These are phyloP conservation scores for Xerocomus minutiporus DNA, from an alignment of 1,284 basidiomycete species.

Conservation along the genomic window DNA sequence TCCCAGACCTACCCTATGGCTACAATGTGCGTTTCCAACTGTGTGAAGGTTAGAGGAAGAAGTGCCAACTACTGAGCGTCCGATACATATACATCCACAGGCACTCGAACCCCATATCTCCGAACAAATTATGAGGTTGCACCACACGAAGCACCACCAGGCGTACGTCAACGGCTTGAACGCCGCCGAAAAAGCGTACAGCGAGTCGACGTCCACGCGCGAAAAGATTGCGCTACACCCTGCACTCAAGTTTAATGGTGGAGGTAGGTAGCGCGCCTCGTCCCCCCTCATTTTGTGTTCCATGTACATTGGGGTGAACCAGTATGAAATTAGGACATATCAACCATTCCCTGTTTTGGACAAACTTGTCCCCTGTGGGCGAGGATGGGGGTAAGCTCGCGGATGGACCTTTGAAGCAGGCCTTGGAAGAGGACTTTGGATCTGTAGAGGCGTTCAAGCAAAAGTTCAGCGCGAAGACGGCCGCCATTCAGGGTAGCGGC, in stretches of 20 bases:
- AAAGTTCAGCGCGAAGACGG: slow-evolving; percentile 83
- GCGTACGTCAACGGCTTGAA: slow-evolving; percentile 90
- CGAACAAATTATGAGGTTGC: slow-evolving; percentile 84
- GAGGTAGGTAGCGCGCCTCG: slow-evolving; percentile 47
- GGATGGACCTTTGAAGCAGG: slow-evolving; percentile 74
- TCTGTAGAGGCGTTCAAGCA: slow-evolving; percentile 80
- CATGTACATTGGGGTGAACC: background rate
- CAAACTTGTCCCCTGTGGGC: slow-evolving; percentile 75
- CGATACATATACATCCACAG: slow-evolving; percentile 26
- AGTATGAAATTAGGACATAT: slow-evolving; percentile 58
- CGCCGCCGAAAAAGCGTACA: slow-evolving; percentile 83
- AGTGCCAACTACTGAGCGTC: background rate
- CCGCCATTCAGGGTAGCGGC: slow-evolving; percentile 92
- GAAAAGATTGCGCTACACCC: slow-evolving; percentile 83
- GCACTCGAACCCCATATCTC: slow-evolving; percentile 77
- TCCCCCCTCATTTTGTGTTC: background rate
- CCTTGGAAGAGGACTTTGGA: slow-evolving; percentile 83
- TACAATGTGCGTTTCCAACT: slow-evolving; percentile 64
- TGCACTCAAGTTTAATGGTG: slow-evolving; percentile 89
- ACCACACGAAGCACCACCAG: slow-evolving; percentile 96
- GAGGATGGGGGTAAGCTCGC: slow-evolving; percentile 62
- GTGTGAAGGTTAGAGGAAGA: background rate
- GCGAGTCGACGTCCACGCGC: slow-evolving; percentile 62
- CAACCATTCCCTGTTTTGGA: slow-evolving; percentile 97
- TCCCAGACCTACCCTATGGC: slow-evolving; percentile 86